Evolutionary conservation across 345 rosid species (phyloP), one percentile per base, ranked within the genome.

Genomic region (Linum trigynum): DNA sequence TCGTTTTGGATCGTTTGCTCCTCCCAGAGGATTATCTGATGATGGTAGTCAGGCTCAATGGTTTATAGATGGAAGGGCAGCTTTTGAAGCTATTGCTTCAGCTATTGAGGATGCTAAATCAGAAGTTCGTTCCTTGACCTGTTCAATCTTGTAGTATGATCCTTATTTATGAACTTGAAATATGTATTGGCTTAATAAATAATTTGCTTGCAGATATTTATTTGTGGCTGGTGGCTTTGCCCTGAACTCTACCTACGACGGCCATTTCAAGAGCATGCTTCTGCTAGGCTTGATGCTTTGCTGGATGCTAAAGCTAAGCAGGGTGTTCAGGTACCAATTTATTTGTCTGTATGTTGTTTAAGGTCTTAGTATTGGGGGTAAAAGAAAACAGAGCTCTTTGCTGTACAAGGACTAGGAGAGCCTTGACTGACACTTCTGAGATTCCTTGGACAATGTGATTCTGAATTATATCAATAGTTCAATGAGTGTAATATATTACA

Each of bases 201-300:
- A 23, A 23, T 66, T 57, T 59, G 50, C 61, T 10, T 78, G 79
- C 92, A 95, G 97, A 87, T 95, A 75, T 95, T 95, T 83, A 87
- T 95, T 62, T 91, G 96, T 82, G 99, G 96, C 65, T 95, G 99
- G 98, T 95, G 99, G 99, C 69, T 95, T 64, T 95, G 99, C 85
- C 99, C 97, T 58, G 99, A 95, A 76, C 84, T 95, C 72, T 95
- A 91, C 77, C 80, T 95, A 68, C 84, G 86, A 65, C 97, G 99
- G 62, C 99, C 97, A 68, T 95, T 85, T 76, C 81, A 72, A 42
- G 48, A 72, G 59, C 83, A 87, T 71, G 80, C 83, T 62, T 80
- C 92, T 62, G 81, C 94, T 62, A 79, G 96, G 78, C 97, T 95
- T 71, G 99, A 95, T 78, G 73, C 80, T 76, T 82, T 95, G 76